A percentile compares a stretch with the other conserved stretches of the same genome.
Conservation (phyloP, 495 filamentous ascomycete genomes). For the Penicillium maclennaniae region DNA sequence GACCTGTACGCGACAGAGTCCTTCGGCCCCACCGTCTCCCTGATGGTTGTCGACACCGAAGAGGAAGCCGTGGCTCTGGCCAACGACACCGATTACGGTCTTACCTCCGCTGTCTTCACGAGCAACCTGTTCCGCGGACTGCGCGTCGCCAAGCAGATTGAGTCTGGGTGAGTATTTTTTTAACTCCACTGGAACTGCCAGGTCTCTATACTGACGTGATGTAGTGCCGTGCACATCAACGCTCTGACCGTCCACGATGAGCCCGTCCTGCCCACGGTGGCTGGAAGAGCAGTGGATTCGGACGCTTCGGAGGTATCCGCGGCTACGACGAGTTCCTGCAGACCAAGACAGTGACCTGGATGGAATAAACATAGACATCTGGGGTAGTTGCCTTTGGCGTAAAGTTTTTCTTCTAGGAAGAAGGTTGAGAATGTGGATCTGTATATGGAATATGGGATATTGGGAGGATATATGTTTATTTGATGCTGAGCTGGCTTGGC, state of each 20-base stretch:
- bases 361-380: slow-evolving; percentile 26
- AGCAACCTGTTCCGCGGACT: slow-evolving; percentile 45
- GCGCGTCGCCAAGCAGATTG: slow-evolving; percentile 45
- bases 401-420: too few relatives aligned
- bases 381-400: too few relatives aligned
- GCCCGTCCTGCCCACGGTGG: slow-evolving; percentile 77
- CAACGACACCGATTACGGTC: slow-evolving; percentile 52
- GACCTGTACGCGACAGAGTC: slow-evolving; percentile 76
- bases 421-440: neutral
- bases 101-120: slow-evolving; percentile 47
- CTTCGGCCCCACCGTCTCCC: slow-evolving; percentile 76
- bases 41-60: slow-evolving; percentile 44
- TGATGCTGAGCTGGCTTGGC: slow-evolving; percentile 11
- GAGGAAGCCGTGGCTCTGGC: slow-evolving; percentile 47
- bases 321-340: slow-evolving; percentile 74
- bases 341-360: slow-evolving; percentile 79
- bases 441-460: neutral
- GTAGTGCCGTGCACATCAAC: slow-evolving; percentile 82
- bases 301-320: slow-evolving; percentile 55
- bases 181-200: neutral
- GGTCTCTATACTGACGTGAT: slow-evolving; percentile 1
- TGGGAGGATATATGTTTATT: neutral
- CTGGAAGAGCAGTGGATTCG: slow-evolving; percentile 79
- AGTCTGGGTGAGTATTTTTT: slow-evolving; percentile 40
- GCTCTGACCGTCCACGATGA: slow-evolving; percentile 83